phyloP scores from a whole-genome alignment of 257 asterid species.

The Gardenia jasminoides region DNA sequence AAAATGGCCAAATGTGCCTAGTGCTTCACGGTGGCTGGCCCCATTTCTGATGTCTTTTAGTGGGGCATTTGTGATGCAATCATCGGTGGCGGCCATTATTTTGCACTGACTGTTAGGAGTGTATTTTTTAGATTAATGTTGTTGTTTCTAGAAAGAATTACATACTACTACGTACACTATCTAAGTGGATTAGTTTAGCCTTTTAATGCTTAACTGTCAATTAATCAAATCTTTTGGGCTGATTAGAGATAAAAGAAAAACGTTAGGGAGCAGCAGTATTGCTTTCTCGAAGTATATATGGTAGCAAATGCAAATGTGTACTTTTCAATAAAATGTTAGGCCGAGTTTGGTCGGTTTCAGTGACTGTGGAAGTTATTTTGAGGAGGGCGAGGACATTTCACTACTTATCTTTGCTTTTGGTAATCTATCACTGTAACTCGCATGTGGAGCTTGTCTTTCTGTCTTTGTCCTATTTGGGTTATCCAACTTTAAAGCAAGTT shows the following conservation, averaged over 20 bases:
- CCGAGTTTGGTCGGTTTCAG: constrained; percentile 23
- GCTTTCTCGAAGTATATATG: too few species aligned
- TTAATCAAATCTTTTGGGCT: too few species aligned
- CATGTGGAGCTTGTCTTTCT: constrained; percentile 15
- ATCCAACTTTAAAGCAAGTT: constrained; percentile 1
- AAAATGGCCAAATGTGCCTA: constrained; percentile 12
- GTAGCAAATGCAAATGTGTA: too few species aligned
- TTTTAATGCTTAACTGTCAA: too few species aligned
- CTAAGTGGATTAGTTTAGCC: too few species aligned
- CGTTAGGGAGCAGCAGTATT: too few species aligned
- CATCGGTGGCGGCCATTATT: constrained; percentile 68
- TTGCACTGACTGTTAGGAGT: constrained; percentile 18
- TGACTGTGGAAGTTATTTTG: constrained; percentile 18
- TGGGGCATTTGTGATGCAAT: constrained; percentile 41
- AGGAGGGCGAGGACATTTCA: neutral
- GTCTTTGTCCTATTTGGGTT: constrained; percentile 1
- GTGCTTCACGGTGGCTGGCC: constrained; percentile 1
- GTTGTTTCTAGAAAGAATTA: constrained; percentile 3
- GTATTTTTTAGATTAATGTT: neutral
- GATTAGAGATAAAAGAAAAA: too few species aligned
- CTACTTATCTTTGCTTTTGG: neutral
- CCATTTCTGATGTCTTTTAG: constrained; percentile 16
- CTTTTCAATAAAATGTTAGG: too few species aligned
- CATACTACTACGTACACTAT: too few species aligned
- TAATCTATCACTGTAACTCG: constrained; percentile 2